These are phyloP conservation scores for Bifiguratus adelaidae DNA, from an alignment of 192 early-diverging fungal species.

Conservation along the genomic window DNA sequence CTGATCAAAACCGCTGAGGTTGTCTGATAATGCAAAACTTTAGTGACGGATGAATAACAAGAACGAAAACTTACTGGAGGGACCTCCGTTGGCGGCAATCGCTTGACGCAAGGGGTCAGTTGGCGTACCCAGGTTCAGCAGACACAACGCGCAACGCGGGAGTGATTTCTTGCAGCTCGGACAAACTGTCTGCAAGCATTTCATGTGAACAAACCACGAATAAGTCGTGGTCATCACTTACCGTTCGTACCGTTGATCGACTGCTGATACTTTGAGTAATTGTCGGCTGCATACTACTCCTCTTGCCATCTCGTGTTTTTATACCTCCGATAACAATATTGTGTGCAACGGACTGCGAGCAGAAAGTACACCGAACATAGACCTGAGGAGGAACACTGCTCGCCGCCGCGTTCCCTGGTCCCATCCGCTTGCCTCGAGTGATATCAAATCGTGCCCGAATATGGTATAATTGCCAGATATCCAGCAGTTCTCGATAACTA, in stretches of 20 bases:
- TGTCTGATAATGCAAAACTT: constrained; percentile 1
- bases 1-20: constrained; percentile 56
- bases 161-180: constrained; percentile 50
- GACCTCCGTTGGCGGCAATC: constrained; percentile 12
- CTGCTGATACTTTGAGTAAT: constrained; percentile 9
- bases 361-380: constrained; percentile 81
- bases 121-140: constrained; percentile 54
- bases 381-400: constrained; percentile 64
- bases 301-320: constrained; percentile 31
- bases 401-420: constrained; percentile 31
- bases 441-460: constrained; percentile 90
- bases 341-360: constrained; percentile 57
- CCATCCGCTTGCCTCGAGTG: constrained; percentile 52
- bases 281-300: constrained; percentile 26
- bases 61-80: constrained; percentile 4
- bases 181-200: constrained; percentile 35
- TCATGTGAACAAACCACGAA: not conserved
- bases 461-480: constrained; percentile 82
- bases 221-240: not conserved
- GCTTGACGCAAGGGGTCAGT: constrained; percentile 38
- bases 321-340: constrained; percentile 34
- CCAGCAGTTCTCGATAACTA: constrained; percentile 77
- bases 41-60: not conserved
- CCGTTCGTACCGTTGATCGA: constrained; percentile 19
- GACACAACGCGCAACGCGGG: constrained; percentile 53